Evolutionary conservation across 768 basidiomycete genomes (phyloP), one percentile per base, ranked within the genome.

Genomic region (Amanita jacksonii): DNA sequence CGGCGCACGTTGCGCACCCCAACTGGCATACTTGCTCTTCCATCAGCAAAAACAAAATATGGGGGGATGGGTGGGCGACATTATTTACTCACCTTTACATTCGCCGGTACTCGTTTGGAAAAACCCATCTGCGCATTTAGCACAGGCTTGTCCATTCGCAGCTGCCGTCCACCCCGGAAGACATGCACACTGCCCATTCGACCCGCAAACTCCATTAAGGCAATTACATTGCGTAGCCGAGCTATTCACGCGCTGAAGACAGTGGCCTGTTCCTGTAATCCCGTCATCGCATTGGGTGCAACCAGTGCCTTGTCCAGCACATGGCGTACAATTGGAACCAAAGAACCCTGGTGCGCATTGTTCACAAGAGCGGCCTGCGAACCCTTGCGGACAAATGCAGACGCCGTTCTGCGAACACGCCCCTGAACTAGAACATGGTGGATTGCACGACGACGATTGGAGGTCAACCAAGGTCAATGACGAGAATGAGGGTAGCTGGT

Each of bases 301-400:
- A 4, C 74, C 77, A 0, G 67, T 31, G 15, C 28, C 28, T 12
- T 41, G 28, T 19, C 31, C 59, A 1, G 86, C 81, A 52, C 88
- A 91, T 4, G 78, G 57, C 43, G 76, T 64, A 56, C 90, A 93
- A 0, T 60, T 67, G 1, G 79, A 68, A 0, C 90, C 90, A 53
- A 85, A 94, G 60, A 82, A 82, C 0, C 85, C 85, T 4, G 69
- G 25, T 1, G 76, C 68, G 52, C 90, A 94, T 0, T 76, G 65
- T 57, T 92, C 88, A 62, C 91, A 94, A 0, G 81, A 78, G 4
- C 78, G 58, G 3, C 90, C 90, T 0, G 71, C 77, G 58, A 91
- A 93, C 0, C 85, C 85, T 2, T 74, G 47, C 0, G 77, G 70
- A 53, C 90, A 94, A 0, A 67, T 61, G 54, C 90, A 94, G 10